Percentiles rank a stretch among this genome's conserved stretches.
Conservation (phyloP, 2,329 filamentous ascomycete genomes). For the Fragosphaeria purpurea region DNA sequence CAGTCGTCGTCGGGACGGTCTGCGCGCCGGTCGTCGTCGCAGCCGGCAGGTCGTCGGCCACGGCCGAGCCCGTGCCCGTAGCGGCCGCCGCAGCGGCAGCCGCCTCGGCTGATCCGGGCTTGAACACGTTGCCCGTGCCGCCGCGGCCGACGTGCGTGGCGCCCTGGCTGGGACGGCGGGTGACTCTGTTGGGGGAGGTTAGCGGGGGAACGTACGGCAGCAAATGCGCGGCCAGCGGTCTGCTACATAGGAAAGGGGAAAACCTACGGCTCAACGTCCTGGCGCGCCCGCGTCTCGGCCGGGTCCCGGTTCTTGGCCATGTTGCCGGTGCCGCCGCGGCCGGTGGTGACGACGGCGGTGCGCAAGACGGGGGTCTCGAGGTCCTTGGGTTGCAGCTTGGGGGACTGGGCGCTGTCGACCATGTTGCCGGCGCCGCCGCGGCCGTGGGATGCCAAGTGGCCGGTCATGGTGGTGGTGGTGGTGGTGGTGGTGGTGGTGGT, state of each 20-base stretch:
- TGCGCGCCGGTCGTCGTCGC: conserved; percentile 27
- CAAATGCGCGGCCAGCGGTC: no score
- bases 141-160: conserved; percentile 62
- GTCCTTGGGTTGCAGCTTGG: conserved; percentile 46
- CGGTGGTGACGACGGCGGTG: conserved; percentile 74
- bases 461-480: conserved; percentile 20
- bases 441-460: conserved; percentile 52
- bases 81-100: conserved; percentile 18
- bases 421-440: conserved; percentile 75
- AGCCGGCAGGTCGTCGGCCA: conserved; percentile 22
- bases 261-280: conserved; percentile 68
- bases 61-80: conserved; percentile 18
- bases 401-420: conserved; percentile 39
- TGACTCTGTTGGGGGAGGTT: conserved; percentile 27
- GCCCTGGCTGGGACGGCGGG: conserved; percentile 46
- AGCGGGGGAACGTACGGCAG: neutral
- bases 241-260: neutral
- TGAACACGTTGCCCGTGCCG: conserved; percentile 62
- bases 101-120: conserved; percentile 32
- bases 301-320: conserved; percentile 69
- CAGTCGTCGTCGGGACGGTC: conserved; percentile 21
- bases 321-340: conserved; percentile 79
- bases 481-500: no score
- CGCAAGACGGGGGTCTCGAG: conserved; percentile 79
- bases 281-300: conserved; percentile 62